Evolutionary conservation across 495 filamentous ascomycete genomes (phyloP), one percentile per base, ranked within the genome.

Genomic region (Podospora fimiseda): DNA sequence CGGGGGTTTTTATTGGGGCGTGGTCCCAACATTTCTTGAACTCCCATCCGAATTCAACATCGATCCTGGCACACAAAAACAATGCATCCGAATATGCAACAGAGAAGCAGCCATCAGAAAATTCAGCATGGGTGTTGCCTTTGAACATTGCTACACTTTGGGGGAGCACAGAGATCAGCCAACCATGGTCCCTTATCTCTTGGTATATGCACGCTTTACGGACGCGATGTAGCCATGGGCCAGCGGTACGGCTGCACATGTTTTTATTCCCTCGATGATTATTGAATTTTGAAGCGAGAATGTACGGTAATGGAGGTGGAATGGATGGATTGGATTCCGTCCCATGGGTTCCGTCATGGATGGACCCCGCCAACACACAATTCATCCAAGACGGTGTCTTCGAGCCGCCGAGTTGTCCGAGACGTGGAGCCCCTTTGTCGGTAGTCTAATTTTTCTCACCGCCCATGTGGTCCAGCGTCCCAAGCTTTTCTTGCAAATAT

Each of bases 391-490:
- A 44, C 44, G 44, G 37, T 33, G 39, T 24, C 16, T 37, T 41
- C n/a, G 46, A 51, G 50, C 42, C 47, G 43, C 58, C 58, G 58
- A 60, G 47, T 13, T 24, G 30, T 51, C 53, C 58, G 58, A 53
- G 45, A 42, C 52, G 52, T 59, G 57, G 57, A 55, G 52, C 52
- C 57, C 30, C 11, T 19, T 39, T 22, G 23, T 47, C 19, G n/a
- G 23, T 30, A 43, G 22, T 30, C 39, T 23, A 23, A 45, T 47
- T 47, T 47, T n/a, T 14, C 33, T 47, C 44, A 47, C 44, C 44
- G 44, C 44, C 44, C 44, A 30, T 18, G 27, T 5, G 27, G 27
- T 49, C 16, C 16, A 23, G 36, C 13, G 48, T 51, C 36, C 38
- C 22, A 37, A 23, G 13, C 3, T 47, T 47, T 47, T 33, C 23